phyloP scores from a whole-genome alignment of 352 stramenopile species.

The Globisporangium spinosum region DNA sequence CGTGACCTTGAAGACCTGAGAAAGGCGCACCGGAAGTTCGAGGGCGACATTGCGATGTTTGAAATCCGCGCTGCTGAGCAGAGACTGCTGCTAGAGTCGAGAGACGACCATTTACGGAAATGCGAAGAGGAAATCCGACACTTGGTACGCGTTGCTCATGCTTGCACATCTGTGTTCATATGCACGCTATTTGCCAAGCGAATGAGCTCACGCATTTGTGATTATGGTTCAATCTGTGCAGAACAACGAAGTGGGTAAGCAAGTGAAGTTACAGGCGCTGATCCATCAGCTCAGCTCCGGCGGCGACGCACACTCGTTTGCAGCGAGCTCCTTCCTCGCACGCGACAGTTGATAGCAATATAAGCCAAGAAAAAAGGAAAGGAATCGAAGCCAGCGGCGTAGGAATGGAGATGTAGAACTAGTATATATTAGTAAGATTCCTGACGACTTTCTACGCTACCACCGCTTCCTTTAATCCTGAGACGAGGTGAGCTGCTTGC shows the following conservation, averaged over 20 bases:
- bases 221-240: conserved; percentile 18
- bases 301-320: conserved; percentile 43
- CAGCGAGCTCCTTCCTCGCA: conserved; percentile 46
- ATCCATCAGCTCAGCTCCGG: conserved; percentile 83
- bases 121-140: conserved; percentile 67
- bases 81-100: conserved; percentile 48
- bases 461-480: conserved; percentile 1
- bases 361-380: neutral
- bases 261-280: conserved; percentile 76
- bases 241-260: conserved; percentile 75
- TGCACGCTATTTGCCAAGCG: neutral
- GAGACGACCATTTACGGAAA: conserved; percentile 59
- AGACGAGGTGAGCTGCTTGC: conserved; percentile 2
- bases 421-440: conserved; percentile 29
- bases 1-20: conserved; percentile 63
- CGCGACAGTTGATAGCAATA: conserved; percentile 39
- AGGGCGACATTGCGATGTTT: conserved; percentile 58
- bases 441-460: conserved; percentile 15
- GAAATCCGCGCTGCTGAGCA: conserved; percentile 64
- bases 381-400: neutral
- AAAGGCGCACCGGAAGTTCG: conserved; percentile 62
- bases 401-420: conserved; percentile 12
- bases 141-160: conserved; percentile 36
- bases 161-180: neutral
- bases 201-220: neutral